A percentile compares a stretch with the other conserved stretches of the same genome.
Conservation (phyloP, 2,329 filamentous ascomycete genomes). For the Colletotrichum acutatum region DNA sequence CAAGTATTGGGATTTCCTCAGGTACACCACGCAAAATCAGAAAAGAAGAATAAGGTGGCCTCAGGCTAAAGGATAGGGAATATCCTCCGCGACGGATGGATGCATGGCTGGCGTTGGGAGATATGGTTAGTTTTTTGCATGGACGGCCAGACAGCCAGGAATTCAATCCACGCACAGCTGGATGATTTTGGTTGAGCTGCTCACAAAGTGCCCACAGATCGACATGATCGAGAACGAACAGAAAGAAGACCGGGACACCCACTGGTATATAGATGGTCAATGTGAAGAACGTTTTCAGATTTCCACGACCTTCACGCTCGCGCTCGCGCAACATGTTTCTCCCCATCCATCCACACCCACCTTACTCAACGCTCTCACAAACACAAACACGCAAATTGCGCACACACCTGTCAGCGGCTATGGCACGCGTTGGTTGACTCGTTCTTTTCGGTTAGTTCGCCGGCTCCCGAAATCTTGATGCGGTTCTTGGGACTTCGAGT, state of each 20-base stretch:
- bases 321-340: not conserved
- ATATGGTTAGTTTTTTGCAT: conserved; percentile 32
- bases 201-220: conserved; percentile 17
- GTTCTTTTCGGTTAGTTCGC: not conserved
- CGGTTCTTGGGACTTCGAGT: not conserved
- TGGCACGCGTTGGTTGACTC: not conserved
- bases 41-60: conserved; percentile 8
- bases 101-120: conserved; percentile 36
- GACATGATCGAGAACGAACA: conserved; percentile 4
- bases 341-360: not conserved
- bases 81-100: conserved; percentile 22
- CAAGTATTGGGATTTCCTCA: not conserved
- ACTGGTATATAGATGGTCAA: conserved; percentile 35
- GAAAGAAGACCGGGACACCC: conserved; percentile 14
- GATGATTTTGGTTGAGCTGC: conserved; percentile 21
- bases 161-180: conserved; percentile 10
- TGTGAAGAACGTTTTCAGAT: conserved; percentile 25
- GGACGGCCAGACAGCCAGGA: conserved; percentile 15
- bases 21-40: not conserved
- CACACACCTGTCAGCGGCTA: not conserved
- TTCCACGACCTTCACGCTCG: not conserved
- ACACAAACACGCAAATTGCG: not conserved
- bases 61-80: conserved; percentile 20
- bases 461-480: conserved; percentile 23
- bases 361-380: not conserved